phyloP scores from a whole-genome alignment of 2,329 filamentous ascomycete species.

The Incumbomyces lentus region DNA sequence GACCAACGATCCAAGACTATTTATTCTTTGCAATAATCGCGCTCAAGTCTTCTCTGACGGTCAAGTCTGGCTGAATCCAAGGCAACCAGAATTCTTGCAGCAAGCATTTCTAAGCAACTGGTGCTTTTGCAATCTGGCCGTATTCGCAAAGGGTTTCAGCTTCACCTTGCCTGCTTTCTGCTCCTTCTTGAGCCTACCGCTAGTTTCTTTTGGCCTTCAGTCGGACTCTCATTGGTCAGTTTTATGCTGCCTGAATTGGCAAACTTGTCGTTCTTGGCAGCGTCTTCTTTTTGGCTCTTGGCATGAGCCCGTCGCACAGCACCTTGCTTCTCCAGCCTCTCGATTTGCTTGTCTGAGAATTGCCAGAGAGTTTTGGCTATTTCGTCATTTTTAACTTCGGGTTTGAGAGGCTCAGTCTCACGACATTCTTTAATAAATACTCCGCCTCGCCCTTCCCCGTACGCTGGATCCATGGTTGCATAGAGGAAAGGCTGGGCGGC shows the following conservation, averaged over 20 bases:
- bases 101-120: not conserved
- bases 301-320: conserved; percentile 51
- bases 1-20: too few species aligned
- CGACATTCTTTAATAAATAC: conserved; percentile 81
- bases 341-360: conserved; percentile 73
- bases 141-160: not conserved
- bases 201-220: not conserved
- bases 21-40: too few species aligned
- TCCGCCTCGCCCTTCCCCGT: conserved; percentile 55
- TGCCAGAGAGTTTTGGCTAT: conserved; percentile 82
- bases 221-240: conserved; percentile 7
- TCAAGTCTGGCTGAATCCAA: too few species aligned
- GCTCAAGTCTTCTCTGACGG: too few species aligned
- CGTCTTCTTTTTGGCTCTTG: conserved; percentile 41
- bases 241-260: conserved; percentile 9
- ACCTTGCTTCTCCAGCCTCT: conserved; percentile 68
- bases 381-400: conserved; percentile 67
- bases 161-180: conserved; percentile 4
- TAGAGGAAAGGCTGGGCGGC: conserved; percentile 80
- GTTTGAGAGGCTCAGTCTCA: conserved; percentile 59
- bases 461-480: conserved; percentile 69
- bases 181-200: conserved; percentile 1
- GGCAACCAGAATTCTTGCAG: too few species aligned
- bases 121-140: not conserved
- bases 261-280: conserved; percentile 18